Conservation (phyloP, 2,329 filamentous ascomycete species). For the Rutstroemia sp. region DNA sequence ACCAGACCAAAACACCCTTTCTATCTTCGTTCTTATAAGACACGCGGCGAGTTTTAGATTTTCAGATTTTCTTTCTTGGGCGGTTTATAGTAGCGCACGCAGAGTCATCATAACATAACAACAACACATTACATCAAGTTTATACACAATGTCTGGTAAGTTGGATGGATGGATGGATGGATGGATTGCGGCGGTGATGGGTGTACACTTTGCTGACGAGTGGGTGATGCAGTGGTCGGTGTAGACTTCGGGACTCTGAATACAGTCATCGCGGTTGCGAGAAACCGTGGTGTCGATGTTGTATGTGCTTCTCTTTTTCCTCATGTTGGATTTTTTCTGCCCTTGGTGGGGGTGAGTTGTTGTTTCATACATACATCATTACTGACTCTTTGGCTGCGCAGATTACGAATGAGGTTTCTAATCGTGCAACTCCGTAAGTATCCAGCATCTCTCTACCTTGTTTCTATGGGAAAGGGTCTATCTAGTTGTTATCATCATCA, state of each 20-base stretch:
- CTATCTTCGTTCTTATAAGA: too few species aligned
- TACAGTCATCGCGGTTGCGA: constrained; percentile 94
- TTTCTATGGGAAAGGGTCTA: neutral
- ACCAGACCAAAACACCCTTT: neutral
- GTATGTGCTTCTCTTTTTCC: constrained; percentile 50
- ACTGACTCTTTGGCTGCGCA: constrained; percentile 35
- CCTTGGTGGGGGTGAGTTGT: constrained; percentile 6
- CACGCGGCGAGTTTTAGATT: neutral
- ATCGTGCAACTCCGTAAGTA: constrained; percentile 93
- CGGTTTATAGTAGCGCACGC: neutral
- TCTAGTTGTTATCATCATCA: constrained; percentile 13
- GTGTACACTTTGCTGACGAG: neutral
- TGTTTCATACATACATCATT: constrained; percentile 8
- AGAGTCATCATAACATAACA: neutral
- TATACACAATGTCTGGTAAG: neutral
- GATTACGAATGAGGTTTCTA: constrained; percentile 99
- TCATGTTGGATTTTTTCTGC: neutral
- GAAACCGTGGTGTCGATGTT: constrained; percentile 98
- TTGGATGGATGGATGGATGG: too few species aligned
- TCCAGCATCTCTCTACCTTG: neutral
- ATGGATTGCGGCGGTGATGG: neutral
- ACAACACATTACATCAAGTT: neutral
- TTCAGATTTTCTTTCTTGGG: neutral
- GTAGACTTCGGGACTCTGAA: constrained; percentile 89
- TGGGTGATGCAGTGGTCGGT: constrained; percentile 24